A percentile compares a stretch with the other conserved stretches of the same genome.
Evolutionary conservation across 73 alveolate species (phyloP).

Genomic region (Paramecium caudatum): DNA sequence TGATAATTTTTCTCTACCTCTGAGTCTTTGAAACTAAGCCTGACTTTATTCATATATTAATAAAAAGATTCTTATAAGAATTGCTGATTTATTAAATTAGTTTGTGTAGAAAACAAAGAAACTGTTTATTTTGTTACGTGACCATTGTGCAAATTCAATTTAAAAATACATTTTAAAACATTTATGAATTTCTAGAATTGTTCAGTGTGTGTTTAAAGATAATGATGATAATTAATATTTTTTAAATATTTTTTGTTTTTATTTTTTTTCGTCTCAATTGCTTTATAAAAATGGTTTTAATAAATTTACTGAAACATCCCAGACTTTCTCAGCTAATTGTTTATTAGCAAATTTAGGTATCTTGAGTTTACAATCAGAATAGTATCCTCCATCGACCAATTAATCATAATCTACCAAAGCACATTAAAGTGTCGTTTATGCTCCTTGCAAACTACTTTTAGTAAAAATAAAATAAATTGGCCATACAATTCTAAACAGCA

Average conservation of each 20-base stretch:
- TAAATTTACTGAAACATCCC: slow-evolving; percentile 30
- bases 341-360: slow-evolving; percentile 9
- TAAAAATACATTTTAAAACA: too few species aligned
- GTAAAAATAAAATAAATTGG: slow-evolving; percentile 44
- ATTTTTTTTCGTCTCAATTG: too few species aligned
- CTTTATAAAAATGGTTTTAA: not conserved
- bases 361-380: slow-evolving; percentile 41
- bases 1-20: slow-evolving; percentile 3
- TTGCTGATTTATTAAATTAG: too few species aligned
- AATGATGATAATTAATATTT: too few species aligned
- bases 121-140: too few species aligned
- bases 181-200: too few species aligned
- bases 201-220: too few species aligned
- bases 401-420: slow-evolving; percentile 57
- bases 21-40: slow-evolving; percentile 40
- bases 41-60: slow-evolving; percentile 4
- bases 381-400: slow-evolving; percentile 68
- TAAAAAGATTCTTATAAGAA: too few species aligned
- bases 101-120: too few species aligned
- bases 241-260: too few species aligned
- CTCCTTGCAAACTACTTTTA: slow-evolving; percentile 63
- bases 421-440: slow-evolving; percentile 67
- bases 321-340: slow-evolving; percentile 54
- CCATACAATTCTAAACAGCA: not conserved
- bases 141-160: too few species aligned